A percentile compares a stretch with the other conserved stretches of the same genome.
phyloP scores from a whole-genome alignment of 345 rosid genomes.

The Pistacia atlantica region DNA sequence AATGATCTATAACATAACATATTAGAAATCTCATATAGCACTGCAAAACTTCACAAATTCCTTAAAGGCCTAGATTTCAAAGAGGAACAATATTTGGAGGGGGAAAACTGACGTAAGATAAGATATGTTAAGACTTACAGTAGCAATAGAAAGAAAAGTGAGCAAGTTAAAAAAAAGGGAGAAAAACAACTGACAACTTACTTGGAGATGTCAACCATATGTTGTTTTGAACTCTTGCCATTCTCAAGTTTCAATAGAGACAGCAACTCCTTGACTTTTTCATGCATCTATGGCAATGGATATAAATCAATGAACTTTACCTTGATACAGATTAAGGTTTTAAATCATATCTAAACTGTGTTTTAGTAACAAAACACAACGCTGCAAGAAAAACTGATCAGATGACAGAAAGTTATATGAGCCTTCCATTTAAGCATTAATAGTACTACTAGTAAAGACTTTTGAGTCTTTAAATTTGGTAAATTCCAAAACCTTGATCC shows the following conservation, averaged over 20 bases:
- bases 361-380: neutral
- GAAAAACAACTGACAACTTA: neutral
- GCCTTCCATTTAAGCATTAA: neutral
- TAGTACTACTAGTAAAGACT: neutral
- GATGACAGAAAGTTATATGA: neutral
- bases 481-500: neutral
- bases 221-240: constrained; percentile 54
- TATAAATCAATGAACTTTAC: constrained; percentile 13
- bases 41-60: neutral
- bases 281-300: constrained; percentile 56
- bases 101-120: neutral
- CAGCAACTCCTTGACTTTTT: constrained; percentile 65
- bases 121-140: constrained; percentile 2
- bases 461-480: neutral
- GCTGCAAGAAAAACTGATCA: neutral
- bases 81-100: neutral
- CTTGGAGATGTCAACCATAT: constrained; percentile 32
- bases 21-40: neutral
- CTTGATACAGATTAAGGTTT: neutral
- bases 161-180: neutral
- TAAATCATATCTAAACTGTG: neutral
- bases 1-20: neutral
- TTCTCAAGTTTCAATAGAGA: constrained; percentile 54
- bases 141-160: neutral
- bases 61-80: neutral